Conservation (phyloP, 2,329 filamentous ascomycete species). For the Plectosphaerella cucumerina region DNA sequence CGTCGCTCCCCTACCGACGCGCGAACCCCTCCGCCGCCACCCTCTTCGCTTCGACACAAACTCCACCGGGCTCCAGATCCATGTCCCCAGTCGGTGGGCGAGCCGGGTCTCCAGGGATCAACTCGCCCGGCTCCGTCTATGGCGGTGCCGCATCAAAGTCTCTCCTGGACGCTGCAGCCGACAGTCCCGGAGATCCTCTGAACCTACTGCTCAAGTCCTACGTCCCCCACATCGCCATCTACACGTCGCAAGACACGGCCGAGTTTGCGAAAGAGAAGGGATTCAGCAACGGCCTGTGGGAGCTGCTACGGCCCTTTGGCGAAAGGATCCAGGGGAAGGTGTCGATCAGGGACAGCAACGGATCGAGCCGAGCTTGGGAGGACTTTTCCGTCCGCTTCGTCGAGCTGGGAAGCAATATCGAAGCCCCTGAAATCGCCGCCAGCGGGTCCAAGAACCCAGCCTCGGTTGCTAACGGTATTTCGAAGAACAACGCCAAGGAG, state of each 20-base stretch:
- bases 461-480: conserved; percentile 21
- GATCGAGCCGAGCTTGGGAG: conserved; percentile 76
- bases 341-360: conserved; percentile 84
- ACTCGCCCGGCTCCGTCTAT: conserved; percentile 56
- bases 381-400: conserved; percentile 89
- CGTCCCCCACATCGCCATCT: conserved; percentile 82
- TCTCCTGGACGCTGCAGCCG: conserved; percentile 37
- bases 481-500: conserved; percentile 9
- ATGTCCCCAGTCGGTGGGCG: conserved; percentile 59
- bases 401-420: conserved; percentile 58
- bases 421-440: conserved; percentile 40
- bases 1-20: conserved; percentile 47
- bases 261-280: conserved; percentile 78
- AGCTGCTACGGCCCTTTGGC: conserved; percentile 85
- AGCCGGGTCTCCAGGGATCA: conserved; percentile 48
- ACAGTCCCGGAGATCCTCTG: conserved; percentile 49
- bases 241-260: conserved; percentile 83
- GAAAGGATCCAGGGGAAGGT: conserved; percentile 85
- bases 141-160: conserved; percentile 39
- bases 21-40: conserved; percentile 57
- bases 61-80: conserved; percentile 64
- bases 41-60: conserved; percentile 61
- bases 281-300: conserved; percentile 74
- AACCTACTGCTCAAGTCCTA: conserved; percentile 77
- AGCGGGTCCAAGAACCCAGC: conserved; percentile 25